phyloP scores from a whole-genome alignment of 108 stramenopile species.

The Skeletonema potamos region DNA sequence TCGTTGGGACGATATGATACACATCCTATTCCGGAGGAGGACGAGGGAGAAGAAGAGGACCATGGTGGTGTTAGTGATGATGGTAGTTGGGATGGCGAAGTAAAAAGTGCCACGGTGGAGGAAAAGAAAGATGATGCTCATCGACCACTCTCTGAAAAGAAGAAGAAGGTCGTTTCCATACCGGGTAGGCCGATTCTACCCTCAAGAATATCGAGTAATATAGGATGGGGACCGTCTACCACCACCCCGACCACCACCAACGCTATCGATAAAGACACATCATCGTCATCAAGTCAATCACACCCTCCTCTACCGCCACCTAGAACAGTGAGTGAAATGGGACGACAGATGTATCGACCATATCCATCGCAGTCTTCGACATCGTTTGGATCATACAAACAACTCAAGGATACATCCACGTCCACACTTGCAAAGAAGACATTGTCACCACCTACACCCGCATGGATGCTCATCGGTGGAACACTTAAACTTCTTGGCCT shows the following conservation, averaged over 20 bases:
- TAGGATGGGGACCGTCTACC: constrained; percentile 46
- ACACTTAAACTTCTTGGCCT: constrained; percentile 69
- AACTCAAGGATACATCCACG: neutral
- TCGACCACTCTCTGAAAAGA: neutral
- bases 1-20: constrained; percentile 4
- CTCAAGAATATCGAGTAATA: constrained; percentile 49
- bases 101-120: neutral
- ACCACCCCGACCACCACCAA: neutral
- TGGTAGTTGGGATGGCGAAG: constrained; percentile 4
- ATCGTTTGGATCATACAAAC: constrained; percentile 13
- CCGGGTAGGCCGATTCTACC: constrained; percentile 26
- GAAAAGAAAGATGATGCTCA: constrained; percentile 1
- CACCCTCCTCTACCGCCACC: neutral
- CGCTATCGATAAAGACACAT: neutral
- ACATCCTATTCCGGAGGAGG: constrained; percentile 30
- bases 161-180: constrained; percentile 4
- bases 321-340: constrained; percentile 22
- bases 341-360: constrained; percentile 43
- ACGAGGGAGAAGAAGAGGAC: constrained; percentile 4
- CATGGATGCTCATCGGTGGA: constrained; percentile 56
- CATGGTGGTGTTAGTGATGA: constrained; percentile 1
- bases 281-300: neutral
- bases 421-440: neutral
- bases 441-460: constrained; percentile 21
- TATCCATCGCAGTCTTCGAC: constrained; percentile 28